These are phyloP conservation scores for Hypoxylon sp. DNA, from an alignment of 2,329 filamentous ascomycete genomes.

Conservation along the genomic window DNA sequence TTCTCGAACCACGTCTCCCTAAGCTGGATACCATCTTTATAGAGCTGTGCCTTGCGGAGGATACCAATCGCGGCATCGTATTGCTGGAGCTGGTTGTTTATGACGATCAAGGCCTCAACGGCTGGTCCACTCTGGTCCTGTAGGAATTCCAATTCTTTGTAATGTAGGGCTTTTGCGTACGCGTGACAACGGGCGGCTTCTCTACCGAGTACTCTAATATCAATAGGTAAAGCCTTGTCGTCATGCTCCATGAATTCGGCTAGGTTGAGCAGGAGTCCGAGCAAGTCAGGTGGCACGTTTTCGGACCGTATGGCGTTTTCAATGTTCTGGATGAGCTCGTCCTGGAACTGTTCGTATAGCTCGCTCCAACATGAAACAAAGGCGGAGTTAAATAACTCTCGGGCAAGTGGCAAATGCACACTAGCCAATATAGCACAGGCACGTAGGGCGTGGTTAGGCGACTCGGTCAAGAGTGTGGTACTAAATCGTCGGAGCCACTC, in stretches of 20 bases:
- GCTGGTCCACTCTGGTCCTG: constrained; percentile 96
- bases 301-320: constrained; percentile 95
- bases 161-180: constrained; percentile 97
- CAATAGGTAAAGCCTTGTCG: constrained; percentile 97
- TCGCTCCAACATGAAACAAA: constrained; percentile 99
- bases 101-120: constrained; percentile 97
- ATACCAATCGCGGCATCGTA: constrained; percentile 99
- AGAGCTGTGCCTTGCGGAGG: constrained; percentile 93
- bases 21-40: constrained; percentile 91
- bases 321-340: constrained; percentile 95
- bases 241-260: constrained; percentile 99
- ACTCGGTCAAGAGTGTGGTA: constrained; percentile 93
- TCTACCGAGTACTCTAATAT: constrained; percentile 93
- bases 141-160: constrained; percentile 98
- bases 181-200: constrained; percentile 98
- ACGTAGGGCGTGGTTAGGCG: constrained; percentile 92
- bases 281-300: constrained; percentile 94
- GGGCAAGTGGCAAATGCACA: constrained; percentile 90
- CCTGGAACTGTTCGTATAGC: constrained; percentile 95
- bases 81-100: constrained; percentile 99
- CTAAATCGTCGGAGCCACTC: constrained; percentile 99
- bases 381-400: constrained; percentile 97
- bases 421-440: constrained; percentile 93
- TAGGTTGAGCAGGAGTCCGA: constrained; percentile 93
- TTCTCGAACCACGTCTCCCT: constrained; percentile 99